phyloP scores from a whole-genome alignment of 345 rosid species.

The Eucalyptus polyanthemos region DNA sequence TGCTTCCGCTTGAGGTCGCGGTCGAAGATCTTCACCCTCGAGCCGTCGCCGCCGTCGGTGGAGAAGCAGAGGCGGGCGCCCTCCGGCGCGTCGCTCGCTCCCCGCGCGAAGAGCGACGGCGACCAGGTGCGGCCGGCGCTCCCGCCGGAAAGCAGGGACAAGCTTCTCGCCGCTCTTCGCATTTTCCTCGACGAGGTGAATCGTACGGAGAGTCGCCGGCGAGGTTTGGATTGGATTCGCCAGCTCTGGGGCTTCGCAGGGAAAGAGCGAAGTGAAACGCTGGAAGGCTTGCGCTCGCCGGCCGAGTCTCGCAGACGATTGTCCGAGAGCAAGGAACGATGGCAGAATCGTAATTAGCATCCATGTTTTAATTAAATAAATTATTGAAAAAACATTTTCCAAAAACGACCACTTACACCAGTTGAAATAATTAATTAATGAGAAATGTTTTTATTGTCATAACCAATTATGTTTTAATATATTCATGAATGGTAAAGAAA shows the following conservation, averaged over 20 bases:
- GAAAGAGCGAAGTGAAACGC: not conserved
- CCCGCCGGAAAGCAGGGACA: not conserved
- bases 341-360: not conserved
- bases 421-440: too few species aligned
- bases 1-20: conserved; percentile 86
- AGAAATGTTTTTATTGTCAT: too few species aligned
- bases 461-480: not conserved
- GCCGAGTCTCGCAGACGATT: not conserved
- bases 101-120: not conserved
- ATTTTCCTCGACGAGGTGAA: not conserved
- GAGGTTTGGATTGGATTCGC: not conserved
- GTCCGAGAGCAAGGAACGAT: not conserved
- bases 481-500: too few species aligned
- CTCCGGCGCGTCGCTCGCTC: not conserved
- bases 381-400: not conserved
- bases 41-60: conserved; percentile 1
- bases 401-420: not conserved
- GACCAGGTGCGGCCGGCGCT: not conserved
- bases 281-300: not conserved
- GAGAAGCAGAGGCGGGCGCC: not conserved
- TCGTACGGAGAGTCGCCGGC: not conserved
- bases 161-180: not conserved
- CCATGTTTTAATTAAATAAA: not conserved
- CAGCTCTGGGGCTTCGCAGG: not conserved
- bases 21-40: conserved; percentile 66